phyloP scores from a whole-genome alignment of 106 monocot genomes.

The Phalaenopsis equestris region DNA sequence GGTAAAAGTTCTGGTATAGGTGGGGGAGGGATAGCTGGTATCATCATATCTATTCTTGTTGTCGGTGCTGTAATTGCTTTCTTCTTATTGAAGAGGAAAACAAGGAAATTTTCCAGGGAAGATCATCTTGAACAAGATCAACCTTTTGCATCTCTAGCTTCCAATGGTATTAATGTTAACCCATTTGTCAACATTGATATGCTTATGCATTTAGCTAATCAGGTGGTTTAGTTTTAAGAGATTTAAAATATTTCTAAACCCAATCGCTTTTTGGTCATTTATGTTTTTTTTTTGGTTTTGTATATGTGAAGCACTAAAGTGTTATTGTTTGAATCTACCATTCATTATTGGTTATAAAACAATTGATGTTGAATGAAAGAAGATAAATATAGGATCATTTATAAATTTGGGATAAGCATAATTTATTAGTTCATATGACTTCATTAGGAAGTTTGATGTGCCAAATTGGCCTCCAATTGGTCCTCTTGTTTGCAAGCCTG shows the following conservation, averaged over 20 bases:
- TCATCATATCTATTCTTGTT: slow-evolving; percentile 55
- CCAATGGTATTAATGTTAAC: slow-evolving; percentile 48
- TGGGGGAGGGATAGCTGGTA: slow-evolving; percentile 67
- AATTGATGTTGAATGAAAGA: neutral
- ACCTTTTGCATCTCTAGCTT: slow-evolving; percentile 23
- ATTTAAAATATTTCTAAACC: too few species aligned
- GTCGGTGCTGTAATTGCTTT: slow-evolving; percentile 48
- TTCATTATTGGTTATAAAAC: neutral
- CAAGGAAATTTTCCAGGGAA: slow-evolving; percentile 9
- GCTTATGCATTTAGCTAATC: neutral
- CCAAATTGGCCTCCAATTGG: too few species aligned
- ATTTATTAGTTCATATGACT: too few species aligned
- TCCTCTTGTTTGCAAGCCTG: too few species aligned
- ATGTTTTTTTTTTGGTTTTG: neutral
- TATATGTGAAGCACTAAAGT: neutral
- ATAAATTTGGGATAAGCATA: too few species aligned
- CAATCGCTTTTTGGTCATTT: neutral
- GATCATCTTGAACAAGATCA: slow-evolving; percentile 32
- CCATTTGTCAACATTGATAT: neutral
- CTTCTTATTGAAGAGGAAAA: slow-evolving; percentile 43
- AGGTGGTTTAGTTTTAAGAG: neutral
- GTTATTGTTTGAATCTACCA: neutral
- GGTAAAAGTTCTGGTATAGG: slow-evolving; percentile 42
- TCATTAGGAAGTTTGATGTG: too few species aligned
- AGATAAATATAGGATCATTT: too few species aligned